These are phyloP conservation scores for Halteria grandinella DNA, from an alignment of 73 alveolate species.

Conservation along the genomic window DNA sequence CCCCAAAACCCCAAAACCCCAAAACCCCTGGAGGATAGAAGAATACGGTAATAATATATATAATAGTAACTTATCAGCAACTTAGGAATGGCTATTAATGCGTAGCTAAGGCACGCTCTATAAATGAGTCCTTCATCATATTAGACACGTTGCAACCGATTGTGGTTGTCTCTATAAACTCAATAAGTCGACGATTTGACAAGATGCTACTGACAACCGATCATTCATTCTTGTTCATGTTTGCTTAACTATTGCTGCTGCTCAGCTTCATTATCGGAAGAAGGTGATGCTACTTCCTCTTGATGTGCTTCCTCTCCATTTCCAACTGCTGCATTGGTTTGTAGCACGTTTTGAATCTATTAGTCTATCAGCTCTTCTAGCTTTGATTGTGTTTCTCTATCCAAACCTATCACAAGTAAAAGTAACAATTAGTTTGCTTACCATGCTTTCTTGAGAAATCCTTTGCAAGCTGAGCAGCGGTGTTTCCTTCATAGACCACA, in stretches of 20 bases:
- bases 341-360: conserved; percentile 3
- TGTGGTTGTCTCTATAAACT: background rate
- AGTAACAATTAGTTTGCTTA: no score
- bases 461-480: conserved; percentile 87
- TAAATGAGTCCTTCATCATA: no score
- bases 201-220: background rate
- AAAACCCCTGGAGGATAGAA: background rate
- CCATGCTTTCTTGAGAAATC: conserved; percentile 69
- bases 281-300: background rate
- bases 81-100: no score
- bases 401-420: no score
- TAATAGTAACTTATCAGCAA: background rate
- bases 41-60: background rate
- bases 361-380: conserved; percentile 21
- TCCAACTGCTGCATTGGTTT: background rate
- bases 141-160: no score
- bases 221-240: background rate
- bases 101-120: no score
- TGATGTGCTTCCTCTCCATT: no score
- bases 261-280: background rate
- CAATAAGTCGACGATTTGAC: background rate
- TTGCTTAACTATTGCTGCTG: background rate
- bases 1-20: no score
- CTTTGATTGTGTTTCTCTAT: conserved; percentile 4
- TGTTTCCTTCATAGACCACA: conserved; percentile 92